Conservation (phyloP, 202 grass and related monocot genomes). For the Musa balbisiana region DNA sequence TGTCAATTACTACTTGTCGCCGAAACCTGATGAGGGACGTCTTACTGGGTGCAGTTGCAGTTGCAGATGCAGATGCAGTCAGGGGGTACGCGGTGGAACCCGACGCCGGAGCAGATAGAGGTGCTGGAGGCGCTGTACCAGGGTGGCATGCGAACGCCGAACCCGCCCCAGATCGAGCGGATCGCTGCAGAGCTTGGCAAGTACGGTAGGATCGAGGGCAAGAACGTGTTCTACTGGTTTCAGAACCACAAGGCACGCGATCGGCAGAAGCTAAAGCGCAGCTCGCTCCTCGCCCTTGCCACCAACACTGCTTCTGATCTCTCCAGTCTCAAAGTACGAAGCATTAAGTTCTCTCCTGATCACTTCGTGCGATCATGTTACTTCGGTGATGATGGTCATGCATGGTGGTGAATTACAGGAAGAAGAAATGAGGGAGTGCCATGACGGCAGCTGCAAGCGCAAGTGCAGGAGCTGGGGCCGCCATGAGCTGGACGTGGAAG, state of each 20-base stretch:
- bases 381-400: neutral
- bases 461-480: slow-evolving; percentile 33
- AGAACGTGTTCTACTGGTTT: slow-evolving; percentile 99
- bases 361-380: too few relatives aligned
- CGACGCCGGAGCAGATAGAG: slow-evolving; percentile 77
- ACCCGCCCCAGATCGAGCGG: slow-evolving; percentile 73
- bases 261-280: slow-evolving; percentile 91
- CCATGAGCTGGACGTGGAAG: slow-evolving; percentile 6
- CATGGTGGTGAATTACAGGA: neutral
- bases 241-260: slow-evolving; percentile 96
- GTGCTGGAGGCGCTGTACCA: slow-evolving; percentile 74
- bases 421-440: neutral
- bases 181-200: slow-evolving; percentile 72
- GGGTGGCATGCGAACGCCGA: slow-evolving; percentile 76
- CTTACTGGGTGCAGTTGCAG: neutral
- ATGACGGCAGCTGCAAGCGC: slow-evolving; percentile 22
- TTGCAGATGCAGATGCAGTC: slow-evolving; percentile 22
- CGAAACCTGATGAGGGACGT: too few relatives aligned
- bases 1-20: too few relatives aligned
- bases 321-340: neutral
- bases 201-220: slow-evolving; percentile 77
- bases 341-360: too few relatives aligned
- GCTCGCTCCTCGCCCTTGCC: slow-evolving; percentile 48
- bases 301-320: slow-evolving; percentile 1
- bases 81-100: slow-evolving; percentile 77